phyloP scores from a whole-genome alignment of 139 green algal species.

The Volvox africanus region DNA sequence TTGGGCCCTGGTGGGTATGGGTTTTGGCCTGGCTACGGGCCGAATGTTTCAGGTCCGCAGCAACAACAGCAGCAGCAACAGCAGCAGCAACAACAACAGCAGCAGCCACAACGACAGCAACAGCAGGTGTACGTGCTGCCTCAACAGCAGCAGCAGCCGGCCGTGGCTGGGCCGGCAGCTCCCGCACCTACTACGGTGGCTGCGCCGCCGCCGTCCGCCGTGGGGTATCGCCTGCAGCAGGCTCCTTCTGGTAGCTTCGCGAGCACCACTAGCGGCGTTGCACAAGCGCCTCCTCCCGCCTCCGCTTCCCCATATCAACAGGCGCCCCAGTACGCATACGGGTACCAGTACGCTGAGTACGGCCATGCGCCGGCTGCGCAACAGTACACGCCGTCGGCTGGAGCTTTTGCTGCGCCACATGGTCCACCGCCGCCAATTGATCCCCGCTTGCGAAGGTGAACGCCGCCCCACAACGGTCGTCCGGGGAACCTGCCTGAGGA shows the following conservation, averaged over 20 bases:
- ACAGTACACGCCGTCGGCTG: not conserved
- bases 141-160: not conserved
- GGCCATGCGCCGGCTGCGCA: not conserved
- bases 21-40: slow-evolving; percentile 1
- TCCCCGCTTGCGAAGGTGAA: slow-evolving; percentile 11
- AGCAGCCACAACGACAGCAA: not conserved
- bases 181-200: not conserved
- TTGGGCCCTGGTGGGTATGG: not conserved
- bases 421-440: not conserved
- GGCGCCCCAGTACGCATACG: not conserved
- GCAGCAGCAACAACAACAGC: slow-evolving; percentile 2
- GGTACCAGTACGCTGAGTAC: not conserved
- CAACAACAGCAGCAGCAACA: not conserved
- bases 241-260: not conserved
- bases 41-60: not conserved
- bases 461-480: not conserved
- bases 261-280: not conserved
- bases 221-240: not conserved
- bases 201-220: not conserved
- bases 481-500: too few relatives aligned
- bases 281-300: not conserved
- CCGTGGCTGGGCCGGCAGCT: not conserved
- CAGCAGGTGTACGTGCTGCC: not conserved
- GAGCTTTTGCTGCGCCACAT: not conserved
- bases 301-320: not conserved